Base-by-base conservation (phyloP, 371 early-diverging fungal species). In the Rhizopus delemar region DNA sequence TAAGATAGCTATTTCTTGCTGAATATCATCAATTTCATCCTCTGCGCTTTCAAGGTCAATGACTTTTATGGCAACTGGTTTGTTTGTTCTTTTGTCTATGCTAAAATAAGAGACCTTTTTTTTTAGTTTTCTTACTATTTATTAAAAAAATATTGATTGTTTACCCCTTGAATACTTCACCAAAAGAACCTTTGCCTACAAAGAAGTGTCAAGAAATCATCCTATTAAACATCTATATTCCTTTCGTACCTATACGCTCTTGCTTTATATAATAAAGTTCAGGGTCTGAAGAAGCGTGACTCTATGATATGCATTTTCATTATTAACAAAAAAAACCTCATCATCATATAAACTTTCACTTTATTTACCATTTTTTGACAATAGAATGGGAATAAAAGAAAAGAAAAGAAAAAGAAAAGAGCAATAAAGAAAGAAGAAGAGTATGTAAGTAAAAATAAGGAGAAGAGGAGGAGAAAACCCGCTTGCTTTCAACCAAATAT, bases 1-100 rank as follows among this genome's bases (percentile, higher is more conserved):
- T 15, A 98, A 81, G 56, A 98, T 95, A 51, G 85, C 86, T 70
- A 97, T 98, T 69, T 98, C 99, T 70, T 93, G 93, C 68, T 94
- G 95, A 68, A 98, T 96, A 77, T 97, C 99, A 61, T 96, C 97
- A 62, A 97, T 96, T 66, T 98, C 97, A 66, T 97, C 97, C 70
- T 97, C 98, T 31, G 95, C 93, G 63, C 89, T 86, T 70, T 94
- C 95, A 31, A 96, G 78, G 66, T 94, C 94, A 68, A 95, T 94
- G 41, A 93, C 86, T 70, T 96, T 96, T 68, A 96, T 94, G 9
- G 96, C 96, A 15, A 96, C 94, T 5, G 88, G 89, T 57, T 73
- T 83, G 59, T 89, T 87, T 15, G 89, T 87, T 53, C 83, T 79
- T 60, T 83, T 86, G 60, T 94, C 92, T 36, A 87, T 80, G 5